Evolutionary conservation across 129 eudicot species (phyloP).

Genomic region (Chrysanthemum lavandulifolium): DNA sequence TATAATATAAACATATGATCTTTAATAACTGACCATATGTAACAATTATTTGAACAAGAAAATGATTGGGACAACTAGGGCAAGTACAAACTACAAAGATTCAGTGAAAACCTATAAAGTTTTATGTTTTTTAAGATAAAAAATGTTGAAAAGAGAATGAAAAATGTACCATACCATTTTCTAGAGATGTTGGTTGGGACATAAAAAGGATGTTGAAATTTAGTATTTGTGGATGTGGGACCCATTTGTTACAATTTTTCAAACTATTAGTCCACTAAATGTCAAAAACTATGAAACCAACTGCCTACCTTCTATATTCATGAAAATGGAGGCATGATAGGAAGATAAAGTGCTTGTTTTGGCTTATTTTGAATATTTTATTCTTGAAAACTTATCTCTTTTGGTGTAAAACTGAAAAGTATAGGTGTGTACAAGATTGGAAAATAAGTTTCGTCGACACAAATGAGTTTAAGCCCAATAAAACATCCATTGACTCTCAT

Average conservation of each 20-base stretch:
- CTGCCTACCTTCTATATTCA: slow-evolving; percentile 23
- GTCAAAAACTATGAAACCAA: slow-evolving; percentile 33
- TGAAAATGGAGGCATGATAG: not conserved
- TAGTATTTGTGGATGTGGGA: slow-evolving; percentile 14
- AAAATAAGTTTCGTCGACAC: too few species aligned
- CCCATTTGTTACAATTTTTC: not conserved
- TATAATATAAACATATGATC: slow-evolving; percentile 8
- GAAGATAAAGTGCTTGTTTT: not conserved
- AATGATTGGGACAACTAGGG: slow-evolving; percentile 18
- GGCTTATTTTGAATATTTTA: too few species aligned
- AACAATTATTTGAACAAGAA: slow-evolving; percentile 15
- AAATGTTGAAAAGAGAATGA: not conserved
- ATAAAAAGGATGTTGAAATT: slow-evolving; percentile 21
- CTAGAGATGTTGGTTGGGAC: slow-evolving; percentile 21
- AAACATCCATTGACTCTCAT: too few species aligned
- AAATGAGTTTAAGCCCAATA: too few species aligned
- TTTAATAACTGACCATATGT: not conserved
- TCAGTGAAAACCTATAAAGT: slow-evolving; percentile 9
- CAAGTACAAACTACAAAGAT: slow-evolving; percentile 29
- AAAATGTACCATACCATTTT: not conserved
- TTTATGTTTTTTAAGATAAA: slow-evolving; percentile 11
- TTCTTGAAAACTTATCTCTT: too few species aligned
- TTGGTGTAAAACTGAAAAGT: too few species aligned
- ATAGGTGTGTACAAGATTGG: too few species aligned
- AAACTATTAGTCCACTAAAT: slow-evolving; percentile 25